Evolutionary conservation across 345 rosid genomes (phyloP).

Genomic region (Heritiera littoralis): DNA sequence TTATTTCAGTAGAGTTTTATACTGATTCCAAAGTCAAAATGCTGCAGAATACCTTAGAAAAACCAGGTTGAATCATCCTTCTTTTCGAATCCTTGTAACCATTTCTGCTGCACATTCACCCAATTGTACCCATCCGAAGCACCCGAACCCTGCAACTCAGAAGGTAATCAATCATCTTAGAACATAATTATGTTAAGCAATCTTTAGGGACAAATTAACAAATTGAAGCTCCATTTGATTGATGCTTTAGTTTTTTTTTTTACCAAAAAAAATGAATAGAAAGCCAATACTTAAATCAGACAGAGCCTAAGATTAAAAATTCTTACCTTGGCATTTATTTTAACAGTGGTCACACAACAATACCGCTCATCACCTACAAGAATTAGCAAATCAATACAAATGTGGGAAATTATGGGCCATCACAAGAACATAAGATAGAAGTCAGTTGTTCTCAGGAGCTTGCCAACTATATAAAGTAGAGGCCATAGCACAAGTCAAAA

Average conservation of each 20-base stretch:
- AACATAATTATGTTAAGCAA: slow-evolving; percentile 1
- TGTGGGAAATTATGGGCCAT: background rate
- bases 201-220: background rate
- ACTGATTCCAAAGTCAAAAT: background rate
- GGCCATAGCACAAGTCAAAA: background rate
- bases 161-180: background rate
- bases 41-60: slow-evolving; percentile 18
- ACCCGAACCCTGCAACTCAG: slow-evolving; percentile 41
- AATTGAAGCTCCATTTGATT: background rate
- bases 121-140: slow-evolving; percentile 41
- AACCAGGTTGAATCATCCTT: slow-evolving; percentile 53
- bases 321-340: slow-evolving; percentile 58
- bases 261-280: background rate
- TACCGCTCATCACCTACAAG: slow-evolving; percentile 58
- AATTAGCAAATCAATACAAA: background rate
- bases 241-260: background rate
- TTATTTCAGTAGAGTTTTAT: background rate
- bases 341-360: slow-evolving; percentile 56
- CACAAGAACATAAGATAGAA: background rate
- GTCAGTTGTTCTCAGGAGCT: background rate
- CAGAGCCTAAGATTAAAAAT: background rate
- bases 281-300: background rate
- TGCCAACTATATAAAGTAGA: background rate
- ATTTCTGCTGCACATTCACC: slow-evolving; percentile 68
- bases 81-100: slow-evolving; percentile 53